Evolutionary conservation across 768 basidiomycete genomes (phyloP).

Genomic region (Hericium alpestre): DNA sequence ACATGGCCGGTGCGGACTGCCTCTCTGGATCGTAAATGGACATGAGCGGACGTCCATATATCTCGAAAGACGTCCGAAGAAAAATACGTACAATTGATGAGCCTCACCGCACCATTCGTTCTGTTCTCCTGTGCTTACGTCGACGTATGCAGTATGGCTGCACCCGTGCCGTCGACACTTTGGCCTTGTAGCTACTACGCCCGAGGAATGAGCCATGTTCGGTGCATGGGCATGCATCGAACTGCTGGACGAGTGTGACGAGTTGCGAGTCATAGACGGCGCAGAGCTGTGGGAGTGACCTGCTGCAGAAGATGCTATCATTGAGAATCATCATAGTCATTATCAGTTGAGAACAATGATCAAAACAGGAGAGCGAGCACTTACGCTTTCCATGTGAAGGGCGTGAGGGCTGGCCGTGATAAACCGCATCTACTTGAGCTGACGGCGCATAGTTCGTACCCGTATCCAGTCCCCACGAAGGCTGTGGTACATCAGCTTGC

Average conservation of each 20-base stretch:
- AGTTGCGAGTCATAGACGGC: neutral
- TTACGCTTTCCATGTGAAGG: too few species aligned
- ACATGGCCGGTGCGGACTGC: constrained; percentile 2
- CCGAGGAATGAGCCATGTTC: neutral
- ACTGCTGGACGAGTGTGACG: neutral
- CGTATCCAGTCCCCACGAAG: too few species aligned
- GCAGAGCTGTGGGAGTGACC: neutral
- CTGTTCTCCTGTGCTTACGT: constrained; percentile 5
- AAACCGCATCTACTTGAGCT: too few species aligned
- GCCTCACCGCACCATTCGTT: constrained; percentile 8
- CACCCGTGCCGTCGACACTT: constrained; percentile 3
- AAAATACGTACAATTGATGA: constrained; percentile 3
- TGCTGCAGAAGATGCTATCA: too few species aligned
- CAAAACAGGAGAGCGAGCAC: too few species aligned
- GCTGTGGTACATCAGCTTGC: too few species aligned
- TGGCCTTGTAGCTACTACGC: neutral
- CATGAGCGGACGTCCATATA: too few species aligned
- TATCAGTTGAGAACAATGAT: too few species aligned
- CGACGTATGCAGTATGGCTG: constrained; percentile 1
- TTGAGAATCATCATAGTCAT: too few species aligned
- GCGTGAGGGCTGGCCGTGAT: too few species aligned
- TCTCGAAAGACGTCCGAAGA: neutral
- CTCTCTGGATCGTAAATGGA: neutral
- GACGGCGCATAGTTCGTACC: too few species aligned
- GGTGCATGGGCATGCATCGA: neutral